Conservation (phyloP, 2,329 filamentous ascomycete species). For the Zalaria obscura region DNA sequence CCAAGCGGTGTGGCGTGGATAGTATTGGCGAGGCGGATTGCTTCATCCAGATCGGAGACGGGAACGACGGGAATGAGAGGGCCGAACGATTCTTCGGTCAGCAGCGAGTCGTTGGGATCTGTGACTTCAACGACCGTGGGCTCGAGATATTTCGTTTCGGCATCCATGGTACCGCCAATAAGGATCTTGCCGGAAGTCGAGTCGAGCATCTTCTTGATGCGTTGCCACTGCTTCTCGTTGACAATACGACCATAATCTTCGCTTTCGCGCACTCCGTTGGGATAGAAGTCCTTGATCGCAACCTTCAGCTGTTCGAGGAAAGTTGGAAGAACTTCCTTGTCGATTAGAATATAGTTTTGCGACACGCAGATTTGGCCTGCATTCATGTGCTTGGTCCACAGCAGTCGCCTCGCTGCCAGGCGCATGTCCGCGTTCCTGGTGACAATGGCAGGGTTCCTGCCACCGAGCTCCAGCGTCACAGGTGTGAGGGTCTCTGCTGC, state of each 20-base stretch:
- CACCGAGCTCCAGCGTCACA: conserved; percentile 78
- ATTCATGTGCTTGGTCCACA: conserved; percentile 81
- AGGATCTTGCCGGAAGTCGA: conserved; percentile 70
- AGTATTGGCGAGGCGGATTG: conserved; percentile 66
- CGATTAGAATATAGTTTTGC: conserved; percentile 83
- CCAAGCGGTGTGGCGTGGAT: conserved; percentile 74
- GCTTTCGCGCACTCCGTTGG: conserved; percentile 63
- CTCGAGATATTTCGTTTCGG: conserved; percentile 69
- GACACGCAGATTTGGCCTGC: conserved; percentile 85
- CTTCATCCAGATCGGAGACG: conserved; percentile 68
- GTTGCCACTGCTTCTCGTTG: conserved; percentile 63
- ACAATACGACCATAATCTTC: conserved; percentile 69
- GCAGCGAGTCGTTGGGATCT: conserved; percentile 59
- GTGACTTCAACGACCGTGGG: conserved; percentile 83
- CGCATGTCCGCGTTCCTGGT: conserved; percentile 68
- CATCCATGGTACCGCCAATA: conserved; percentile 72
- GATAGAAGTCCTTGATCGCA: conserved; percentile 65
- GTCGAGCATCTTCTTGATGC: conserved; percentile 87
- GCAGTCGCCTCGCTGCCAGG: conserved; percentile 66
- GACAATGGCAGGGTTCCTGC: conserved; percentile 81
- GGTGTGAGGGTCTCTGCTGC: conserved; percentile 53
- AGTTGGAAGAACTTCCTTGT: conserved; percentile 54
- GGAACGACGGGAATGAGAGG: conserved; percentile 78
- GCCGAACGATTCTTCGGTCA: conserved; percentile 79
- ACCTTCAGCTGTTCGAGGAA: conserved; percentile 65